Percentiles rank a stretch among this genome's conserved stretches.
These are phyloP conservation scores for Sphaerulina vaccinii DNA, from an alignment of 2,329 filamentous ascomycete genomes.

Conservation along the genomic window DNA sequence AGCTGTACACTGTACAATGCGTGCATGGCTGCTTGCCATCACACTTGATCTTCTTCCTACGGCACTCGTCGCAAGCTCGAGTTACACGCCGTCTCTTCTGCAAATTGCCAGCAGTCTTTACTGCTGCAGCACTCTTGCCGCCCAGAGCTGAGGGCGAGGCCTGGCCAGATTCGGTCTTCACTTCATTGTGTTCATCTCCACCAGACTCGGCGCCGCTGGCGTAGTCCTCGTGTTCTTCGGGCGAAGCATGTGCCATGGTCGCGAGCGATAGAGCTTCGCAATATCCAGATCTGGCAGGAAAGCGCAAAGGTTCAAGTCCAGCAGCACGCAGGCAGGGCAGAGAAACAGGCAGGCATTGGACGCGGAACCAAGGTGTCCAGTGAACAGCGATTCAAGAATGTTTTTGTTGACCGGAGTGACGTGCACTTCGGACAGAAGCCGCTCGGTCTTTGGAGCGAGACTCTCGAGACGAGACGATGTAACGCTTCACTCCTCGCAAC, in stretches of 20 bases:
- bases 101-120: conserved; percentile 30
- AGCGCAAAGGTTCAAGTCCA: neutral
- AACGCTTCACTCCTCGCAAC: conserved; percentile 3
- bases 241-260: conserved; percentile 35
- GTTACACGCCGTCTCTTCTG: conserved; percentile 81
- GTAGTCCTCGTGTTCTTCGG: conserved; percentile 36
- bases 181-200: conserved; percentile 30
- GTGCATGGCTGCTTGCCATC: conserved; percentile 62
- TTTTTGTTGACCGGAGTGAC: conserved; percentile 7
- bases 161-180: conserved; percentile 33
- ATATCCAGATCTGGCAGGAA: neutral
- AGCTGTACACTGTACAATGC: conserved; percentile 97
- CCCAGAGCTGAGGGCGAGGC: conserved; percentile 26
- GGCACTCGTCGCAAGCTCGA: conserved; percentile 83
- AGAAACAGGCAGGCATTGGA: neutral
- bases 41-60: conserved; percentile 62
- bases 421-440: conserved; percentile 3
- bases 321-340: conserved; percentile 1
- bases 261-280: neutral
- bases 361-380: neutral
- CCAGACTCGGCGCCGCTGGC: conserved; percentile 34
- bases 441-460: conserved; percentile 6
- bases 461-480: conserved; percentile 1
- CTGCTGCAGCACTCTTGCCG: conserved; percentile 21
- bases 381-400: conserved; percentile 2